Evolutionary conservation across 805 yeast species (phyloP).

Genomic region (Nakazawaea peltata): DNA sequence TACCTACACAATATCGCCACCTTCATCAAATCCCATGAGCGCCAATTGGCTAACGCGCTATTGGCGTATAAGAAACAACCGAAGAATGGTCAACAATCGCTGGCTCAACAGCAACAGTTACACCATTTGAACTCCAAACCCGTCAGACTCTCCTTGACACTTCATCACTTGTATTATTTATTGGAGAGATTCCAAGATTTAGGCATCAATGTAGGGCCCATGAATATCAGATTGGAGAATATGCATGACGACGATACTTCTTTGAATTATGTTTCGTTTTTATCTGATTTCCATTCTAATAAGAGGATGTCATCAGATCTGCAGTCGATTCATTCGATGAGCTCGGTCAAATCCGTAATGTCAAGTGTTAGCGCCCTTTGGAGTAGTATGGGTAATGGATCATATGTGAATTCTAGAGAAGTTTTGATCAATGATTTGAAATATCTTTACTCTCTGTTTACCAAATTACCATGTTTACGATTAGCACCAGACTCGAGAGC

Average conservation of each 20-base stretch:
- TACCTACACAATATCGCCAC: constrained; percentile 46
- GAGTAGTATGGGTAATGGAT: constrained; percentile 20
- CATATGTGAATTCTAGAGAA: constrained; percentile 31
- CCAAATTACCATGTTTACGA: constrained; percentile 57
- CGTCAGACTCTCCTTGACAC: constrained; percentile 46
- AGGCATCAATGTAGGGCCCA: constrained; percentile 48
- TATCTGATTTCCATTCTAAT: constrained; percentile 42
- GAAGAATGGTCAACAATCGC: constrained; percentile 8
- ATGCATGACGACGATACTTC: constrained; percentile 44
- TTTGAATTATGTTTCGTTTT: constrained; percentile 45
- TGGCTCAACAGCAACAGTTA: constrained; percentile 3
- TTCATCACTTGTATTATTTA: constrained; percentile 57
- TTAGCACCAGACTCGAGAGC: constrained; percentile 54
- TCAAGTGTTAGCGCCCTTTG: constrained; percentile 36
- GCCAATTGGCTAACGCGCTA: constrained; percentile 51
- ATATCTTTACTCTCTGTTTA: constrained; percentile 54
- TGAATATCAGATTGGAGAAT: constrained; percentile 50
- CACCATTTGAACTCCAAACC: constrained; percentile 30
- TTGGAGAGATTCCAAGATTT: constrained; percentile 47
- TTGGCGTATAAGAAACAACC: constrained; percentile 38
- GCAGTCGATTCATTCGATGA: constrained; percentile 49
- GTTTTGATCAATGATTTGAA: constrained; percentile 35
- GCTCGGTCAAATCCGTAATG: constrained; percentile 47
- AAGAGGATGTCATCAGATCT: constrained; percentile 22
- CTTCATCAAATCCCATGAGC: constrained; percentile 47